phyloP scores from a whole-genome alignment of 768 basidiomycete species.

The Lactarius akahatsu region DNA sequence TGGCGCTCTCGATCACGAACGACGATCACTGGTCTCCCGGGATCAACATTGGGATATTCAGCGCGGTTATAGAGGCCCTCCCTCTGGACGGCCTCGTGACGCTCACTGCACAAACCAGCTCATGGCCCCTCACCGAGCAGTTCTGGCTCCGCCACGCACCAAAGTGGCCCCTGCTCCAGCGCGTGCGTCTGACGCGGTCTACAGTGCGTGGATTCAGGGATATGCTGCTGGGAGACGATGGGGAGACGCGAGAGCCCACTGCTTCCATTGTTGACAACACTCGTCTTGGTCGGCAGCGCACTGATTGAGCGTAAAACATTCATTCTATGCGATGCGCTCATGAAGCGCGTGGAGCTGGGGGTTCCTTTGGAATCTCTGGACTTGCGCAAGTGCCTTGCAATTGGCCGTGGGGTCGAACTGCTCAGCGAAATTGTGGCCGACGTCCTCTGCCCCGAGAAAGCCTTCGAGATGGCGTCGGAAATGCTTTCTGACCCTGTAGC shows the following conservation, averaged over 20 bases:
- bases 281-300: background rate
- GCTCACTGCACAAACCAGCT: background rate
- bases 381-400: background rate
- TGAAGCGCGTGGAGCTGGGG: background rate
- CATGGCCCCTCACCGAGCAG: background rate
- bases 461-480: background rate
- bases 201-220: background rate
- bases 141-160: background rate
- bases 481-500: background rate
- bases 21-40: background rate
- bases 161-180: background rate
- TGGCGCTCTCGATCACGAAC: background rate
- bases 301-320: background rate
- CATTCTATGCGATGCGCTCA: background rate
- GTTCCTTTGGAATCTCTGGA: background rate
- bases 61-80: background rate
- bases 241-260: background rate
- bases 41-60: background rate
- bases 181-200: background rate
- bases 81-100: background rate
- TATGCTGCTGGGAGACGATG: background rate
- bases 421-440: background rate
- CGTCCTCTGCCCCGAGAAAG: background rate
- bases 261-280: background rate
- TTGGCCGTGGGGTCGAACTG: background rate